Percentiles rank a stretch among this genome's conserved stretches.
Evolutionary conservation across 108 stramenopile species (phyloP).

Genomic region (Schizochytrium sp.): DNA sequence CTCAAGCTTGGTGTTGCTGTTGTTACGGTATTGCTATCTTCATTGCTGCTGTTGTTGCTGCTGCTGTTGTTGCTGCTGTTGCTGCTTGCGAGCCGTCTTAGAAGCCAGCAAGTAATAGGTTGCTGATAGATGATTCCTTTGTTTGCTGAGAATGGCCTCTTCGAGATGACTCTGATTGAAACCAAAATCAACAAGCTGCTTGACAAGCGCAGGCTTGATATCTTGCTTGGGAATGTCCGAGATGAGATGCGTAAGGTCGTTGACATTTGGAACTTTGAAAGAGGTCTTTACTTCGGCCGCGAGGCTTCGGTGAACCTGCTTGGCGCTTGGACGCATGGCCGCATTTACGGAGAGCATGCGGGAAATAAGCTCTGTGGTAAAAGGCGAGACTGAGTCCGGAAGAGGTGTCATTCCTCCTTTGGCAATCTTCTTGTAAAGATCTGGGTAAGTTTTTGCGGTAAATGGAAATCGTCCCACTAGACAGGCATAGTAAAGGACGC

Average conservation of each 20-base stretch:
- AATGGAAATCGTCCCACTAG: constrained; percentile 55
- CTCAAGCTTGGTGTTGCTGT: too few species aligned
- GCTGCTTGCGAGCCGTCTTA: neutral
- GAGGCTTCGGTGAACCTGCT: neutral
- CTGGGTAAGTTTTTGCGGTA: constrained; percentile 49
- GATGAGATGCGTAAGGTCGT: neutral
- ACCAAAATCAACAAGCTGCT: constrained; percentile 1
- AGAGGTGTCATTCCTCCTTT: constrained; percentile 29
- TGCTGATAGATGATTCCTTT: neutral
- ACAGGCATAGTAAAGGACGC: constrained; percentile 49
- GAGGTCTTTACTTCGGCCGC: neutral
- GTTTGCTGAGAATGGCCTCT: neutral
- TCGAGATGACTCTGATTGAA: neutral
- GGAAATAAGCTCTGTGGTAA: constrained; percentile 25
- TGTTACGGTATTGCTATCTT: too few species aligned
- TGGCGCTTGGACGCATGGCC: neutral
- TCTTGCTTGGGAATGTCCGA: neutral
- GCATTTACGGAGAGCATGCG: constrained; percentile 40
- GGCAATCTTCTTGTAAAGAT: constrained; percentile 51
- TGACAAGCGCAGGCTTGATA: neutral
- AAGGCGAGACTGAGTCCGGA: constrained; percentile 33
- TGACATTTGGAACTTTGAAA: neutral
- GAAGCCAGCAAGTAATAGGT: neutral
- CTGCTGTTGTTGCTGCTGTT: neutral
- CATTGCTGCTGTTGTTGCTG: too few species aligned